Evolutionary conservation across 2,329 filamentous ascomycete species (phyloP).

Genomic region (Xylaria sp.): DNA sequence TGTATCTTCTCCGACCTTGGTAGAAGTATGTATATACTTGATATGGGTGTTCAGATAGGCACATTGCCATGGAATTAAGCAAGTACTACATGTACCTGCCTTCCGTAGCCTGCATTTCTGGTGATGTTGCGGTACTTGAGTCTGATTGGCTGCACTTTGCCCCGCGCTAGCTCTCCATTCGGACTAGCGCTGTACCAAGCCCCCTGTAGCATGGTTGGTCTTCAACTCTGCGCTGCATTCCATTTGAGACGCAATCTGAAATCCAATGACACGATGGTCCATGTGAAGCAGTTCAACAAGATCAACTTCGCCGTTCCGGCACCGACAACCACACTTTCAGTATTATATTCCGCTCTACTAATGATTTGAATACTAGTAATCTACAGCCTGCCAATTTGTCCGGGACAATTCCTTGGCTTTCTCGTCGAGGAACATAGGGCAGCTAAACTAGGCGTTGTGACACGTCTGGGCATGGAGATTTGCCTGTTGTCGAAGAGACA

Average conservation of each 20-base stretch:
- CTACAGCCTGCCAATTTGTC: slow-evolving; percentile 18
- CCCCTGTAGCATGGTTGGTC: slow-evolving; percentile 21
- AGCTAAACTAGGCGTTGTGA: slow-evolving; percentile 8
- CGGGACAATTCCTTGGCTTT: slow-evolving; percentile 21
- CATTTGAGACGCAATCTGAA: slow-evolving; percentile 14
- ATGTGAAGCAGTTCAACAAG: slow-evolving; percentile 20
- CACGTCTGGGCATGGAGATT: slow-evolving; percentile 28
- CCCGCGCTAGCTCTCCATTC: slow-evolving; percentile 24
- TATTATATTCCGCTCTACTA: neutral
- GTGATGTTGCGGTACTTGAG: slow-evolving; percentile 17
- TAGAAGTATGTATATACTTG: neutral
- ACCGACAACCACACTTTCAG: slow-evolving; percentile 4
- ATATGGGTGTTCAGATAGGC: no score
- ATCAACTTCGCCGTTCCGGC: slow-evolving; percentile 3
- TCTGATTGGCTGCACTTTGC: slow-evolving; percentile 28
- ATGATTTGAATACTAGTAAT: neutral
- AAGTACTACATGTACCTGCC: no score
- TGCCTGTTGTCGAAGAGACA: slow-evolving; percentile 23
- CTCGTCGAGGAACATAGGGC: slow-evolving; percentile 17
- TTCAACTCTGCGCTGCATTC: slow-evolving; percentile 20
- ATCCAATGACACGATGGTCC: slow-evolving; percentile 30
- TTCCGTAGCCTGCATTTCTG: slow-evolving; percentile 15
- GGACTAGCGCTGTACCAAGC: slow-evolving; percentile 25
- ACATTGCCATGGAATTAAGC: neutral
- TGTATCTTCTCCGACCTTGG: no score